Conservation (phyloP, 345 rosid genomes). For the Brassica nigra region DNA sequence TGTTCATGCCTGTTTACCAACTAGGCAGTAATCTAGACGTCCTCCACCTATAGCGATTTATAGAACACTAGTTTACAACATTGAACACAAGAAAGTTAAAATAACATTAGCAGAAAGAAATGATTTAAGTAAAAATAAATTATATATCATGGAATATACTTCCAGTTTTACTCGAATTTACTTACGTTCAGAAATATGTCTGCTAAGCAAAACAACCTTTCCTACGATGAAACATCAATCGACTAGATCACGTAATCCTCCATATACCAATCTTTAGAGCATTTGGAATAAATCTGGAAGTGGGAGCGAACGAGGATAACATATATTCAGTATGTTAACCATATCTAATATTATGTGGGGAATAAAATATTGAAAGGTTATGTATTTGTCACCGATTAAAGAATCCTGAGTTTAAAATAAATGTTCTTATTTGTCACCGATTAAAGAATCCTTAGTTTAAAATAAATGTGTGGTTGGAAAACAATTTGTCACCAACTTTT, state of each 20-base stretch:
- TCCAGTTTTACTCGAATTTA: neutral
- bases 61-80: neutral
- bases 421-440: neutral
- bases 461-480: neutral
- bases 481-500: neutral
- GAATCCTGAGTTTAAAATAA: neutral
- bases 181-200: neutral
- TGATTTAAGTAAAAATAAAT: neutral
- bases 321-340: conserved; percentile 16
- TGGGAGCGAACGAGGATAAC: conserved; percentile 32
- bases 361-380: conserved; percentile 15
- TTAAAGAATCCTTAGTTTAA: neutral
- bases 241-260: conserved; percentile 15
- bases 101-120: neutral
- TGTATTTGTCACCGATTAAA: neutral
- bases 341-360: neutral
- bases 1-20: too few relatives aligned
- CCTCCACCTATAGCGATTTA: too few relatives aligned
- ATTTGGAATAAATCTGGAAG: conserved; percentile 22
- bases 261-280: neutral
- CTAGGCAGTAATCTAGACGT: too few relatives aligned
- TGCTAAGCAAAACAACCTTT: neutral
- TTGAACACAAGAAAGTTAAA: neutral
- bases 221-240: conserved; percentile 4
- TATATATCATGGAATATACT: neutral